A percentile compares a stretch with the other conserved stretches of the same genome.
Evolutionary conservation across 495 filamentous ascomycete genomes (phyloP).

Genomic region (Xylaria venustula): DNA sequence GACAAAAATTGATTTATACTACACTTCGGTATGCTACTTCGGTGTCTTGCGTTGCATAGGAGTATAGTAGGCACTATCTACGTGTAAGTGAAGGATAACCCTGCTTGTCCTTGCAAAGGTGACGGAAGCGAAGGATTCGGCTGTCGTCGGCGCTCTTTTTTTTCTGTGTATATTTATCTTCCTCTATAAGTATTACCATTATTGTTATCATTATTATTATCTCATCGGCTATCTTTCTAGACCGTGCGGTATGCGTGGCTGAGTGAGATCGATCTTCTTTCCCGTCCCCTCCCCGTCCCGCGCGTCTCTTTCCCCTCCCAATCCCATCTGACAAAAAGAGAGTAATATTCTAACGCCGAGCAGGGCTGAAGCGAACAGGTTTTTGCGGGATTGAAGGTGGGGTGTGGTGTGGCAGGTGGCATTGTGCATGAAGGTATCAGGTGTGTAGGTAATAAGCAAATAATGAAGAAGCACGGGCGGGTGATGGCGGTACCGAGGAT

Average conservation of each 20-base stretch:
- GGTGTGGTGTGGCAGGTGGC: neutral
- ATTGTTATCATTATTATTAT: neutral
- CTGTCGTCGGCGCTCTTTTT: neutral
- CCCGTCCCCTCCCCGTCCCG: slow-evolving; percentile 3
- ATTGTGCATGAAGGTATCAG: slow-evolving; percentile 10
- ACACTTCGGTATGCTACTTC: neutral
- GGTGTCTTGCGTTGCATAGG: neutral
- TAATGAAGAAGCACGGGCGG: neutral
- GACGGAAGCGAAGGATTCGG: neutral
- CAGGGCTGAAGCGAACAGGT: slow-evolving; percentile 14
- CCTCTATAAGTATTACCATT: neutral
- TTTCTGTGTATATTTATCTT: neutral
- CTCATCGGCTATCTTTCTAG: slow-evolving; percentile 7
- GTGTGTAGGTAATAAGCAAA: neutral
- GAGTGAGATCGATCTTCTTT: slow-evolving; percentile 11
- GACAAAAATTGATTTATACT: neutral
- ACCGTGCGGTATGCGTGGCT: slow-evolving; percentile 8
- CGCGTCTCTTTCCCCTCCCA: too few relatives aligned
- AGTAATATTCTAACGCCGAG: slow-evolving; percentile 1
- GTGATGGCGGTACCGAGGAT: too few relatives aligned
- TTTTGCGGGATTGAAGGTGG: slow-evolving; percentile 2
- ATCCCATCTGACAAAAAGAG: neutral
- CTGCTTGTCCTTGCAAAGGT: neutral
- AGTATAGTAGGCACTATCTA: too few relatives aligned
- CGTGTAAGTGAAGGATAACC: neutral